phyloP scores from a whole-genome alignment of 345 rosid genomes.

The Adansonia digitata region DNA sequence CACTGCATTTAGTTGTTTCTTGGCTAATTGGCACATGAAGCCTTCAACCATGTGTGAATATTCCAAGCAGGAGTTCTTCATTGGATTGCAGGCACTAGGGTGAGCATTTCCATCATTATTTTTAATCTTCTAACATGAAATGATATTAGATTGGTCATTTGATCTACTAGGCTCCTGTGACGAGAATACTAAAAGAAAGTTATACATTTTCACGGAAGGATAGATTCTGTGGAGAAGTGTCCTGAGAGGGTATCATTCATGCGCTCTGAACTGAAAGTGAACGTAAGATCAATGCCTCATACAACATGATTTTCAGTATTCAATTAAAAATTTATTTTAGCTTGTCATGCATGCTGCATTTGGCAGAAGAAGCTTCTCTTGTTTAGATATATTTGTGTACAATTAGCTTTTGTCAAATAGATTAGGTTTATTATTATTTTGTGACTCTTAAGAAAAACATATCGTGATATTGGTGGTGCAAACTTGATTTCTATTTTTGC shows the following conservation, averaged over 20 bases:
- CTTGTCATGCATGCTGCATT: neutral
- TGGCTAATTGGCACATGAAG: constrained; percentile 99
- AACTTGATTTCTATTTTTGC: constrained; percentile 3
- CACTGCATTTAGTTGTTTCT: constrained; percentile 80
- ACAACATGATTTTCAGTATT: constrained; percentile 11
- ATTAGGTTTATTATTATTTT: neutral
- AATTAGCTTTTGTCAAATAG: neutral
- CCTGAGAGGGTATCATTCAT: constrained; percentile 68
- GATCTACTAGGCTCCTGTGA: neutral
- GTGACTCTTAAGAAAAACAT: neutral
- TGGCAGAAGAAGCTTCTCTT: neutral
- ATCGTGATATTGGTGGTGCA: neutral
- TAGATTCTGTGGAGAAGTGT: constrained; percentile 81
- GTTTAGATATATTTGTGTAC: neutral
- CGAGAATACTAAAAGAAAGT: constrained; percentile 19
- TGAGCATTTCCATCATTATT: constrained; percentile 21
- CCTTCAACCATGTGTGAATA: constrained; percentile 97
- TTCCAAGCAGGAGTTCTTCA: constrained; percentile 79
- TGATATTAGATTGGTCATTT: neutral
- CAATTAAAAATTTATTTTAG: neutral
- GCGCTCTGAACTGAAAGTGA: constrained; percentile 93
- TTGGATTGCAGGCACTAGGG: constrained; percentile 80
- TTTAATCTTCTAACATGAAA: constrained; percentile 2
- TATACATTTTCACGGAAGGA: constrained; percentile 51
- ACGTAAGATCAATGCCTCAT: constrained; percentile 41